Evolutionary conservation across 1,139 yeast species (phyloP).

Genomic region (Candida buenavistaensis): DNA sequence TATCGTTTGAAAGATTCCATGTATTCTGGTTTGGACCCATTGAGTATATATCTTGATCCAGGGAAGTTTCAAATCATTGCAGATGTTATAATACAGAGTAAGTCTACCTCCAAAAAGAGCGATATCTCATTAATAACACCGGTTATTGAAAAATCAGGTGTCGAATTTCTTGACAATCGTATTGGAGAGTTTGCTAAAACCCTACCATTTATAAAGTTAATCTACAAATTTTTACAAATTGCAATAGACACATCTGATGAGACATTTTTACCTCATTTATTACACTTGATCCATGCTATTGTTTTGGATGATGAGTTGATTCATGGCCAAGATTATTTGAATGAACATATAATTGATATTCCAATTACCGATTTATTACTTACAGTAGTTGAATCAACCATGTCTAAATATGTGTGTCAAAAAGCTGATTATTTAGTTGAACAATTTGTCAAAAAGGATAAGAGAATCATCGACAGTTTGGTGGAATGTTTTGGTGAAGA

Average conservation of each 20-base stretch:
- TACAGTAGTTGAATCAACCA: slow-evolving; percentile 48
- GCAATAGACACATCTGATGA: slow-evolving; percentile 53
- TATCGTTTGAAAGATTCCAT: slow-evolving; percentile 45
- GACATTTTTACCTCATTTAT: slow-evolving; percentile 54
- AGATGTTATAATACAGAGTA: slow-evolving; percentile 30
- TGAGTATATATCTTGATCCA: slow-evolving; percentile 36
- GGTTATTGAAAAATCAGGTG: slow-evolving; percentile 30
- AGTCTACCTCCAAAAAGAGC: slow-evolving; percentile 28
- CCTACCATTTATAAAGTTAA: slow-evolving; percentile 51
- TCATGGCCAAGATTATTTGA: slow-evolving; percentile 38
- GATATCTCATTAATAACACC: slow-evolving; percentile 39
- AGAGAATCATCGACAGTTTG: slow-evolving; percentile 49
- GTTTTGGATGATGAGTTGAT: slow-evolving; percentile 52
- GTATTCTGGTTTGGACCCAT: slow-evolving; percentile 37
- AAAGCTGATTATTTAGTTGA: slow-evolving; percentile 62
- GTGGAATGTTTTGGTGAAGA: slow-evolving; percentile 58
- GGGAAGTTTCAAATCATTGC: slow-evolving; percentile 34
- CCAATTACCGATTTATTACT: slow-evolving; percentile 59
- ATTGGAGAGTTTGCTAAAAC: slow-evolving; percentile 57
- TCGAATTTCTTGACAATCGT: slow-evolving; percentile 35
- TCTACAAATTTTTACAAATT: slow-evolving; percentile 55
- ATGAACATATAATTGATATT: slow-evolving; percentile 48
- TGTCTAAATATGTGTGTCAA: slow-evolving; percentile 46
- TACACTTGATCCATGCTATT: slow-evolving; percentile 68
- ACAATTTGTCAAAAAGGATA: slow-evolving; percentile 47